Evolutionary conservation across 139 green algal species (phyloP), one percentile per base, ranked within the genome.

Genomic region (Closterium sp.): DNA sequence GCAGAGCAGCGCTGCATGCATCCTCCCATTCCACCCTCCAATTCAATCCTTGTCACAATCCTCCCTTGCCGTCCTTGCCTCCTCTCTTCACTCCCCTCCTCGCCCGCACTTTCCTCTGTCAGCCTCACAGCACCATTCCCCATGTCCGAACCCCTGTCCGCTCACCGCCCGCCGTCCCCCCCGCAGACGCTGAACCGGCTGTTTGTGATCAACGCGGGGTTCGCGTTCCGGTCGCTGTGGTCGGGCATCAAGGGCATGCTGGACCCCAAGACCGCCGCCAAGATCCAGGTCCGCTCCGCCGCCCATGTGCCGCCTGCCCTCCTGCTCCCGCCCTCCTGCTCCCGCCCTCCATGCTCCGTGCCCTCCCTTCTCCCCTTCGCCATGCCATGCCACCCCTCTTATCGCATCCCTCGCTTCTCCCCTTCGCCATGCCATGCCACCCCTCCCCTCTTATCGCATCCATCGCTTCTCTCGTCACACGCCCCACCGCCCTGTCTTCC

Each of bases 191-290:
- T 96, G 38, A 81, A 90, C 32, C 33, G 86, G 36, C 89, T 94
- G 87, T 94, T 95, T 91, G 94, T 96, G 64, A 90, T 96, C 89
- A 96, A 96, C 84, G 93, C 93, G 3, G 94, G 94, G 10, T 91
- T 23, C 10, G 87, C 88, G 4, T 95, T 96, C 91, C 89, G 89
- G 36, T 31, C 81, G 33, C 90, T 96, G 36, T 96, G 89, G 89
- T 76, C 87, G 32, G 83, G 90, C 43, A 66, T 96, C 12, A 95
- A 95, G 92, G 89, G 89, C 8, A 93, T 92, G 38, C 55, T 96
- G n/a, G 89, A 95, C 32, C 81, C 34, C 25, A 84, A 87, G 33
- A 95, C 93, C 19, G 55, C 33, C 32, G n/a, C 33, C 9, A 95
- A 95, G 83, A 91, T 95, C 30, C 36, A 95, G 84, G 90, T 94